A percentile compares a stretch with the other conserved stretches of the same genome.
Conservation (phyloP, 306 rosid species). For the Senna tora region DNA sequence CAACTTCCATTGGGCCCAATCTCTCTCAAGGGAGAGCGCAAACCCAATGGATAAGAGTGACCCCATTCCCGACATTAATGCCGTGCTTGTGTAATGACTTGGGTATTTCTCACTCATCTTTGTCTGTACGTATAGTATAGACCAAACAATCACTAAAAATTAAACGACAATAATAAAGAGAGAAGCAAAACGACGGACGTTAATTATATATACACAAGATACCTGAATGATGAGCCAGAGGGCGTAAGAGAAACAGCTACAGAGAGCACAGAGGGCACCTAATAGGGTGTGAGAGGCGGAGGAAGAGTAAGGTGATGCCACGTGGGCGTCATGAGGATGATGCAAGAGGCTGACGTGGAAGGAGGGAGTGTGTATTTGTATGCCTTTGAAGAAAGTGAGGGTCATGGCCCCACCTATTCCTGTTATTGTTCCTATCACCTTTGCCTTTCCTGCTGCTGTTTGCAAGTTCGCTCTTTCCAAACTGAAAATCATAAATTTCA, state of each 20-base stretch:
- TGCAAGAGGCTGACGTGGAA: slow-evolving; percentile 38
- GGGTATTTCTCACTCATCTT: slow-evolving; percentile 55
- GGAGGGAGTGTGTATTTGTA: slow-evolving; percentile 33
- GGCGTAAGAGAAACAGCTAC: slow-evolving; percentile 36
- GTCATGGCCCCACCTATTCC: slow-evolving; percentile 56
- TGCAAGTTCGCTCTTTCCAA: slow-evolving; percentile 42
- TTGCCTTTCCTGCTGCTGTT: slow-evolving; percentile 43
- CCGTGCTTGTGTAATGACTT: slow-evolving; percentile 46
- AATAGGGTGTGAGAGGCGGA: not conserved
- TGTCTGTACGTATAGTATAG: no score
- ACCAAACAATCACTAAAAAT: no score
- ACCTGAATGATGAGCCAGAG: slow-evolving; percentile 56
- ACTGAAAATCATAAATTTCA: not conserved
- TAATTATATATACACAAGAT: no score
- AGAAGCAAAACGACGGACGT: no score
- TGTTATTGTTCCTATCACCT: slow-evolving; percentile 45
- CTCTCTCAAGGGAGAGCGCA: slow-evolving; percentile 36
- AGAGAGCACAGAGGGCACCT: slow-evolving; percentile 33
- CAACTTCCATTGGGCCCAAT: slow-evolving; percentile 40
- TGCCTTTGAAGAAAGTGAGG: slow-evolving; percentile 47
- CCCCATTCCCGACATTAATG: slow-evolving; percentile 37
- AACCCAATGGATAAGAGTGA: slow-evolving; percentile 25
- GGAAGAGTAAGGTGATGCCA: not conserved
- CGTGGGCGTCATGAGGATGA: not conserved
- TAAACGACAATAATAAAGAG: no score